phyloP scores from a whole-genome alignment of 257 asterid genomes.

The Striga asiatica region DNA sequence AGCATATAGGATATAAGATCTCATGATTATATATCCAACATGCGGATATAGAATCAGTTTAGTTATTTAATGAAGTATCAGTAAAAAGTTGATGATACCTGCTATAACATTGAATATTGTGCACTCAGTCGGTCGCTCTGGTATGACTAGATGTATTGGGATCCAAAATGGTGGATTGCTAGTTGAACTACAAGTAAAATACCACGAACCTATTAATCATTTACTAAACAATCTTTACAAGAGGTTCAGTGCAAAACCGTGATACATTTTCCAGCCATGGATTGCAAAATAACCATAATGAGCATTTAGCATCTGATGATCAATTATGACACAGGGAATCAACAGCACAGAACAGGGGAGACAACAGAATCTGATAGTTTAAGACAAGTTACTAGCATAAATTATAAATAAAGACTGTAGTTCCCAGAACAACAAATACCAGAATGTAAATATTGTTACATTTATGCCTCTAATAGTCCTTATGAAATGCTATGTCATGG shows the following conservation, averaged over 20 bases:
- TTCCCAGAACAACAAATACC: conserved; percentile 5
- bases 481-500: background rate
- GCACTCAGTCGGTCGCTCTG: conserved; percentile 97
- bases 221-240: background rate
- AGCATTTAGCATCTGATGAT: conserved; percentile 8
- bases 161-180: conserved; percentile 97
- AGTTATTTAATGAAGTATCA: conserved; percentile 1
- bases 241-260: conserved; percentile 1
- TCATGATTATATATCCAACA: background rate
- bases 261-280: background rate
- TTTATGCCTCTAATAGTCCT: conserved; percentile 1
- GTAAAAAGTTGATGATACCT: conserved; percentile 43
- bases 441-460: background rate
- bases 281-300: background rate
- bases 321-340: background rate
- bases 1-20: background rate
- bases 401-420: background rate
- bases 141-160: conserved; percentile 89
- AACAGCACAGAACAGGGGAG: conserved; percentile 7
- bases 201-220: conserved; percentile 12
- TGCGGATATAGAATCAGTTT: conserved; percentile 3
- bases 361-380: background rate
- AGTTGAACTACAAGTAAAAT: conserved; percentile 50
- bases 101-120: conserved; percentile 91
- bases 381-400: background rate